These are phyloP conservation scores for Sarcomyxa edulis DNA, from an alignment of 768 basidiomycete genomes.

Conservation along the genomic window DNA sequence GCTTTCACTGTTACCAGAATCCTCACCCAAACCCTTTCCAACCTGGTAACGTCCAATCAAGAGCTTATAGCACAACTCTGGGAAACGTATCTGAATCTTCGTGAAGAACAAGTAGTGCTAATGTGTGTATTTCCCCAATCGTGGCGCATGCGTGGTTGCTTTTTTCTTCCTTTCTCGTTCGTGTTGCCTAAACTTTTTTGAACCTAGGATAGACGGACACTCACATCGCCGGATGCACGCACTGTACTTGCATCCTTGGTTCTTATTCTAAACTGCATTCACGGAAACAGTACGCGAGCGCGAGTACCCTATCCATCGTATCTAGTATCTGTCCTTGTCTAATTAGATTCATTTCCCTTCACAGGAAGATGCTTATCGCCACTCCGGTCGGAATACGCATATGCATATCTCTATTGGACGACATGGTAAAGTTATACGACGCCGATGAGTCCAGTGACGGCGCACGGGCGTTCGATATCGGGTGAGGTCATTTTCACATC, in stretches of 20 bases:
- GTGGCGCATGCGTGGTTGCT: constrained; percentile 12
- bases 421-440: constrained; percentile 67
- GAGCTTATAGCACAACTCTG: constrained; percentile 51
- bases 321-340: constrained; percentile 6
- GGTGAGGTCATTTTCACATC: constrained; percentile 42
- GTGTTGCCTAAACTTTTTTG: too few relatives aligned
- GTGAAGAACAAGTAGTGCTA: constrained; percentile 71
- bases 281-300: constrained; percentile 51
- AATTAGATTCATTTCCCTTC: constrained; percentile 11
- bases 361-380: constrained; percentile 48
- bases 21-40: constrained; percentile 75
- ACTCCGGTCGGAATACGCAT: constrained; percentile 57
- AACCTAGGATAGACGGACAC: constrained; percentile 39
- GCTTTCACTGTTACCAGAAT: constrained; percentile 51
- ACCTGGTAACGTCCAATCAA: constrained; percentile 75
- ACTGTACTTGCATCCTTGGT: constrained; percentile 60
- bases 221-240: constrained; percentile 60
- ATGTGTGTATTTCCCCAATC: constrained; percentile 41
- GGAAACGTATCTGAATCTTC: constrained; percentile 58
- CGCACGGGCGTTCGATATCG: constrained; percentile 70
- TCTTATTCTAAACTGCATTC: constrained; percentile 68
- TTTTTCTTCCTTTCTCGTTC: too few relatives aligned
- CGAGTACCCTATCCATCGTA: constrained; percentile 25
- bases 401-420: constrained; percentile 64
- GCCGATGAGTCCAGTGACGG: constrained; percentile 59